Conservation (phyloP, 768 basidiomycete genomes). For the Tulasnella sp. region DNA sequence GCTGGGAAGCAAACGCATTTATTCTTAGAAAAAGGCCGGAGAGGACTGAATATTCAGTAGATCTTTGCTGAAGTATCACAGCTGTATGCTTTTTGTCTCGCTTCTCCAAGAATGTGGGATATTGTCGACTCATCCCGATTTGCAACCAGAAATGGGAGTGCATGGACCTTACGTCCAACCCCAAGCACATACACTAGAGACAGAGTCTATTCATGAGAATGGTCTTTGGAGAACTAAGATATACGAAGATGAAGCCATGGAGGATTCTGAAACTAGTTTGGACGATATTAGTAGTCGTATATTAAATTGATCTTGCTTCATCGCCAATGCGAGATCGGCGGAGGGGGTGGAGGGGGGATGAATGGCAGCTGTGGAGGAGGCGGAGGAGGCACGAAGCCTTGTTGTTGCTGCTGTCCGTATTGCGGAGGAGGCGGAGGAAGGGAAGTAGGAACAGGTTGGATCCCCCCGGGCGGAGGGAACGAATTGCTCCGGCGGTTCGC, state of each 20-base stretch:
- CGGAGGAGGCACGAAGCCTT: background rate
- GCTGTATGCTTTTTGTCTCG: too few relatives aligned
- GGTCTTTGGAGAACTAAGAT: background rate
- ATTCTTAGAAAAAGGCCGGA: too few relatives aligned
- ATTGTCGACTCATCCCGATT: too few relatives aligned
- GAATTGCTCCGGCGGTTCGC: background rate
- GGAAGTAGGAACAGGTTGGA: background rate
- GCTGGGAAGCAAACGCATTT: too few relatives aligned
- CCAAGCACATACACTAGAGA: background rate
- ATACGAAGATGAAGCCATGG: background rate
- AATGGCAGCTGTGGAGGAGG: slow-evolving; percentile 11
- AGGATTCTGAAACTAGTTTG: background rate
- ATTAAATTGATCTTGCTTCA: background rate
- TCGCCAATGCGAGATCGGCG: slow-evolving; percentile 10
- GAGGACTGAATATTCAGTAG: too few relatives aligned
- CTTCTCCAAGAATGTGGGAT: too few relatives aligned
- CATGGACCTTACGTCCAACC: background rate
- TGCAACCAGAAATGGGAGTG: too few relatives aligned
- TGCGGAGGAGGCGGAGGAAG: background rate
- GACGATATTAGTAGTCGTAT: background rate
- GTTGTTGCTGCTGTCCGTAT: slow-evolving; percentile 1
- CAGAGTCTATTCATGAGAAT: background rate
- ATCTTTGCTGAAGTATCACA: too few relatives aligned
- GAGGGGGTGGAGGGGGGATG: slow-evolving; percentile 5
- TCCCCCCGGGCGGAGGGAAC: background rate